These are phyloP conservation scores for Apiospora malaysiana DNA, from an alignment of 2,329 filamentous ascomycete genomes.

Conservation along the genomic window DNA sequence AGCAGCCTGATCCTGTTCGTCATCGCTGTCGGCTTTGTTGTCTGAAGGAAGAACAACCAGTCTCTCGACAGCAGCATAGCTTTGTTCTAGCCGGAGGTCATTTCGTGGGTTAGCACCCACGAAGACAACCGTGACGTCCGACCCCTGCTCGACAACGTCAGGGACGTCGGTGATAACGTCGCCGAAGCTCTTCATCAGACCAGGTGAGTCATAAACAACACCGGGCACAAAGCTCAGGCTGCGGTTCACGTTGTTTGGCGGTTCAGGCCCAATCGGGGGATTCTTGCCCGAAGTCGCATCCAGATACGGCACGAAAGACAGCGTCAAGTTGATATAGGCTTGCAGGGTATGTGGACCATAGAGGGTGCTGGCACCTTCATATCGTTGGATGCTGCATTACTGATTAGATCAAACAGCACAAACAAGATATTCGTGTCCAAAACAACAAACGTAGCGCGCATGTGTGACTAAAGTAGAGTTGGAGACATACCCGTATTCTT, in stretches of 20 bases:
- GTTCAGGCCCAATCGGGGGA: slow-evolving; percentile 58
- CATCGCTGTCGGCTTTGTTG: slow-evolving; percentile 22
- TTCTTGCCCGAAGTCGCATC: slow-evolving; percentile 48
- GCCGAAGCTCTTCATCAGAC: slow-evolving; percentile 72
- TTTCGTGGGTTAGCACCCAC: slow-evolving; percentile 89
- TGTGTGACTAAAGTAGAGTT: background rate
- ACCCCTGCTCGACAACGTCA: slow-evolving; percentile 61
- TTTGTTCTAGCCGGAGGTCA: slow-evolving; percentile 77
- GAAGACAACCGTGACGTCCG: slow-evolving; percentile 70
- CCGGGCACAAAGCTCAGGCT: slow-evolving; percentile 80
- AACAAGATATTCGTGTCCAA: background rate
- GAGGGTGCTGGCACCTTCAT: slow-evolving; percentile 88
- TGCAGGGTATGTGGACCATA: slow-evolving; percentile 85
- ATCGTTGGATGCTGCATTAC: slow-evolving; percentile 71
- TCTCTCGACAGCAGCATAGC: slow-evolving; percentile 78
- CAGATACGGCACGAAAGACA: slow-evolving; percentile 72
- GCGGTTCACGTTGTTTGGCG: slow-evolving; percentile 78
- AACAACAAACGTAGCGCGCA: background rate
- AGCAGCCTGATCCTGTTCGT: slow-evolving; percentile 20
- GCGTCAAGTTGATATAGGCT: slow-evolving; percentile 82
- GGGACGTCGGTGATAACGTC: slow-evolving; percentile 62
- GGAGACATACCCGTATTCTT: slow-evolving; percentile 67
- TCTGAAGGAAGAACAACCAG: slow-evolving; percentile 42
- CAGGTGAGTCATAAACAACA: slow-evolving; percentile 74
- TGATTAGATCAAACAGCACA: slow-evolving; percentile 25